Percentiles rank a stretch among this genome's conserved stretches.
phyloP scores from a whole-genome alignment of 805 yeast species.

The Starmerella etchellsii region DNA sequence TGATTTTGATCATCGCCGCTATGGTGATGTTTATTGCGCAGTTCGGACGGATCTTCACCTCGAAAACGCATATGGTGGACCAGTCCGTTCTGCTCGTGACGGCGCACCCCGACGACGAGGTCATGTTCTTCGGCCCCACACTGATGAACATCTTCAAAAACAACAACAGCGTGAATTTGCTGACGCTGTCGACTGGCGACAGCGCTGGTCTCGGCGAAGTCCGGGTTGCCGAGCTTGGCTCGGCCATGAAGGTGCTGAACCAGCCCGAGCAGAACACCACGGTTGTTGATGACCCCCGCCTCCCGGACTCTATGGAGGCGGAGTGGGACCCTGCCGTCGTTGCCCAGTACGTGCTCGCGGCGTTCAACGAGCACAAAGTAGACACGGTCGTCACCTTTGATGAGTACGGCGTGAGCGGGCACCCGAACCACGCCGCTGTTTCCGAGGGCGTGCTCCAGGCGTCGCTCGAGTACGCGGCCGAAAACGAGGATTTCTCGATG shows the following conservation, averaged over 20 bases:
- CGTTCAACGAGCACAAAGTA: constrained; percentile 21
- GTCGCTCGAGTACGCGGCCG: constrained; percentile 3
- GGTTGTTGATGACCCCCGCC: constrained; percentile 37
- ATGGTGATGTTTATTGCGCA: background rate
- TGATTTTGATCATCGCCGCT: background rate
- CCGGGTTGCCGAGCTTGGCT: constrained; percentile 46
- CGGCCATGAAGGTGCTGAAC: constrained; percentile 45
- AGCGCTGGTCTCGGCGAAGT: constrained; percentile 57
- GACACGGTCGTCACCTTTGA: constrained; percentile 65
- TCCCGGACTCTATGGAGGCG: constrained; percentile 55
- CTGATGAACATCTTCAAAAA: constrained; percentile 41
- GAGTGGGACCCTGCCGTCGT: constrained; percentile 48
- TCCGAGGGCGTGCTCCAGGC: constrained; percentile 19
- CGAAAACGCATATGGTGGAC: constrained; percentile 17
- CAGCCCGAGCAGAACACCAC: constrained; percentile 30
- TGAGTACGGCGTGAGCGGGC: constrained; percentile 65
- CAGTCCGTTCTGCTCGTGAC: constrained; percentile 37
- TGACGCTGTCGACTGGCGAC: constrained; percentile 70
- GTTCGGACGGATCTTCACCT: constrained; percentile 15
- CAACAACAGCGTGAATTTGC: constrained; percentile 40
- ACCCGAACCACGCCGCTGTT: constrained; percentile 58
- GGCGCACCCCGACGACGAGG: constrained; percentile 98
- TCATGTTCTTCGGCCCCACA: constrained; percentile 89
- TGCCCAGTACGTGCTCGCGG: constrained; percentile 28
- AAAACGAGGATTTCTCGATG: constrained; percentile 15